Conservation (phyloP, 371 early-diverging fungal genomes). For the Mucor indicus region DNA sequence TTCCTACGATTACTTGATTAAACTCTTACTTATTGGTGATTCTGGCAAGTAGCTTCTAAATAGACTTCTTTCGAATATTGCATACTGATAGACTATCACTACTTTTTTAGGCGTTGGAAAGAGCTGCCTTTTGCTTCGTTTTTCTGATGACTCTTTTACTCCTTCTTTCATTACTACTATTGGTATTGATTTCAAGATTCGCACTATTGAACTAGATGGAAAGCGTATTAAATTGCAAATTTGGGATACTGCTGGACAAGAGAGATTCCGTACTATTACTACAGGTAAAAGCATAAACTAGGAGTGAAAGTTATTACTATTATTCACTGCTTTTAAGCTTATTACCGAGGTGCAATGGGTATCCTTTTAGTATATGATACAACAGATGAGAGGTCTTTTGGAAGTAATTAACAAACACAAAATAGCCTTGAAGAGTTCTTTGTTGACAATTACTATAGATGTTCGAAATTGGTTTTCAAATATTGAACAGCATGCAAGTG, state of each 20-base stretch:
- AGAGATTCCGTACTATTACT: slow-evolving; percentile 99
- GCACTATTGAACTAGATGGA: slow-evolving; percentile 97
- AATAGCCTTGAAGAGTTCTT: too few species aligned
- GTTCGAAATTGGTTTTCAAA: slow-evolving; percentile 98
- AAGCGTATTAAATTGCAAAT: slow-evolving; percentile 99
- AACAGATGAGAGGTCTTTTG: slow-evolving; percentile 97
- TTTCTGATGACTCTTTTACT: slow-evolving; percentile 98
- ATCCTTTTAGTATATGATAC: slow-evolving; percentile 99
- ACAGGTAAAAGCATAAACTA: slow-evolving; percentile 55
- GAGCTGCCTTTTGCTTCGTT: slow-evolving; percentile 95
- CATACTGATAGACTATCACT: too few species aligned
- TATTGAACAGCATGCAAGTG: slow-evolving; percentile 96
- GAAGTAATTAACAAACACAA: too few species aligned
- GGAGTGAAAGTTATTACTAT: not conserved
- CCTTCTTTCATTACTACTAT: slow-evolving; percentile 98
- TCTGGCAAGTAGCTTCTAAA: slow-evolving; percentile 77
- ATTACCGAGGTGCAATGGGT: slow-evolving; percentile 99
- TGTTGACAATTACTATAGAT: slow-evolving; percentile 49
- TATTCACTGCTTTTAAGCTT: slow-evolving; percentile 71
- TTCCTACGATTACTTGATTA: slow-evolving; percentile 37
- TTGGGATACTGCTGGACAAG: slow-evolving; percentile 99
- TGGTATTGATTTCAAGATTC: slow-evolving; percentile 99
- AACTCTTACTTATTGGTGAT: slow-evolving; percentile 73
- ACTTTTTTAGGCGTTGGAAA: slow-evolving; percentile 89
- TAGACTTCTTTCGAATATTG: too few species aligned